phyloP scores from a whole-genome alignment of 2,329 filamentous ascomycete genomes.

The Aspergillus neotritici region DNA sequence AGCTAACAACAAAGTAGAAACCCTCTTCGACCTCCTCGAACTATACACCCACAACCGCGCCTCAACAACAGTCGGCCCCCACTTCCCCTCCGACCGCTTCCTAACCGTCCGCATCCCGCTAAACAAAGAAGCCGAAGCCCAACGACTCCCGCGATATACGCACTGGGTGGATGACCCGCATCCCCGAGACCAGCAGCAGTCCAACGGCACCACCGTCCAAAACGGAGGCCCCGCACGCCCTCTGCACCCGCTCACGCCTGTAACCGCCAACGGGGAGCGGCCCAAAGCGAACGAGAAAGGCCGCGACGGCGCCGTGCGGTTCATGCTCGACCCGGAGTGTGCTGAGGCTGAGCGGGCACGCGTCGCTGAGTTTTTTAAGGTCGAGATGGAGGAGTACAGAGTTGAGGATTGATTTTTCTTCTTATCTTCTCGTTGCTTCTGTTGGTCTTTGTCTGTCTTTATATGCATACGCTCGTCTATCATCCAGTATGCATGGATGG shows the following conservation, averaged over 20 bases:
- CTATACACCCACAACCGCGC: constrained; percentile 81
- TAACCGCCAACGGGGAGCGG: constrained; percentile 42
- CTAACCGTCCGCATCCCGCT: constrained; percentile 81
- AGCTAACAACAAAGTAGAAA: constrained; percentile 54
- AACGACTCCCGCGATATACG: constrained; percentile 58
- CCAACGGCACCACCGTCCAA: constrained; percentile 14
- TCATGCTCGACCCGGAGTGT: constrained; percentile 76
- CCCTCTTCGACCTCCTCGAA: constrained; percentile 82
- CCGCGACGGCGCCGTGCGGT: constrained; percentile 72
- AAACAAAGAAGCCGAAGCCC: constrained; percentile 70
- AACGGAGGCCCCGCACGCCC: constrained; percentile 1
- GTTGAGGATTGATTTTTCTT: constrained; percentile 30
- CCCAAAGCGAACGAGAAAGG: constrained; percentile 41
- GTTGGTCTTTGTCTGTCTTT: not conserved
- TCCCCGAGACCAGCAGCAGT: constrained; percentile 12
- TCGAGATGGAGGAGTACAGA: constrained; percentile 66
- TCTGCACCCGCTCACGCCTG: constrained; percentile 41
- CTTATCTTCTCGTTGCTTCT: too few species aligned
- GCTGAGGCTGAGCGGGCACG: constrained; percentile 65
- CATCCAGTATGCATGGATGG: too few species aligned
- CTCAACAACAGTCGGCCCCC: constrained; percentile 66
- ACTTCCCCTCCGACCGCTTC: constrained; percentile 69
- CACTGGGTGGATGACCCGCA: constrained; percentile 41
- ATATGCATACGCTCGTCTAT: too few species aligned
- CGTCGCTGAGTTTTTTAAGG: constrained; percentile 63